phyloP scores from a whole-genome alignment of 495 filamentous ascomycete genomes.

The Podospora didyma region DNA sequence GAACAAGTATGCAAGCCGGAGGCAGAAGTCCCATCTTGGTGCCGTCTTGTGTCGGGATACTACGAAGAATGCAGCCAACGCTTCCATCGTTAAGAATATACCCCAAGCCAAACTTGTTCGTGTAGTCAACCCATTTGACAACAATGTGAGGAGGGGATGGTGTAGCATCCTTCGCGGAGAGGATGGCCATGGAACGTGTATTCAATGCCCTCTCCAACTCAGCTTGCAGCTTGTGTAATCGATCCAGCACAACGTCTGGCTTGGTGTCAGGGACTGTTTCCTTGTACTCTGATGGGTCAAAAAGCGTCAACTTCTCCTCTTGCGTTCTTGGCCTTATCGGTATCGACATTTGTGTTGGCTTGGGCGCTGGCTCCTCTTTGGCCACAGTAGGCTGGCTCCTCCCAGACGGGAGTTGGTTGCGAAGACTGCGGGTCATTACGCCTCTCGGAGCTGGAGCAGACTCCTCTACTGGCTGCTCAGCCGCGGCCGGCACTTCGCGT shows the following conservation, averaged over 20 bases:
- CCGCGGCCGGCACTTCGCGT: slow-evolving; percentile 10
- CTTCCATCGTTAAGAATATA: slow-evolving; percentile 83
- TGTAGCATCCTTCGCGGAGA: slow-evolving; percentile 36
- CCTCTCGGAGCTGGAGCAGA: slow-evolving; percentile 2
- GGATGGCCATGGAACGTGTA: slow-evolving; percentile 46
- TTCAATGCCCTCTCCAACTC: slow-evolving; percentile 57
- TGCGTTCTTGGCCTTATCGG: slow-evolving; percentile 11
- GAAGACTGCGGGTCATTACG: slow-evolving; percentile 20
- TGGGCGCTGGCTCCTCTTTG: slow-evolving; percentile 6
- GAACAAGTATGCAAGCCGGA: slow-evolving; percentile 65
- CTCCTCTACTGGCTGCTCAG: slow-evolving; percentile 11
- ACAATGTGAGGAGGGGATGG: slow-evolving; percentile 53
- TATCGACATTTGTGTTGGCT: slow-evolving; percentile 1
- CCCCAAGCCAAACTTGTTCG: slow-evolving; percentile 82
- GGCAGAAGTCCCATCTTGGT: slow-evolving; percentile 49
- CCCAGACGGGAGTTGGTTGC: slow-evolving; percentile 19
- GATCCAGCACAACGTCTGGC: slow-evolving; percentile 49
- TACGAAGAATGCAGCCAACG: slow-evolving; percentile 74
- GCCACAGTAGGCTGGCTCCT: slow-evolving; percentile 13
- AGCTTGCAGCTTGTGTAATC: slow-evolving; percentile 44
- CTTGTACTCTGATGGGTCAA: slow-evolving; percentile 47
- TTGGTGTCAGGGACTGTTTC: slow-evolving; percentile 44
- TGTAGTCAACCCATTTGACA: slow-evolving; percentile 94
- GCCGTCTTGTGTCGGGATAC: slow-evolving; percentile 43
- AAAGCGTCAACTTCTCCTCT: slow-evolving; percentile 36